Base-by-base conservation (phyloP, 495 filamentous ascomycete genomes). In the Monascus purpureus region DNA sequence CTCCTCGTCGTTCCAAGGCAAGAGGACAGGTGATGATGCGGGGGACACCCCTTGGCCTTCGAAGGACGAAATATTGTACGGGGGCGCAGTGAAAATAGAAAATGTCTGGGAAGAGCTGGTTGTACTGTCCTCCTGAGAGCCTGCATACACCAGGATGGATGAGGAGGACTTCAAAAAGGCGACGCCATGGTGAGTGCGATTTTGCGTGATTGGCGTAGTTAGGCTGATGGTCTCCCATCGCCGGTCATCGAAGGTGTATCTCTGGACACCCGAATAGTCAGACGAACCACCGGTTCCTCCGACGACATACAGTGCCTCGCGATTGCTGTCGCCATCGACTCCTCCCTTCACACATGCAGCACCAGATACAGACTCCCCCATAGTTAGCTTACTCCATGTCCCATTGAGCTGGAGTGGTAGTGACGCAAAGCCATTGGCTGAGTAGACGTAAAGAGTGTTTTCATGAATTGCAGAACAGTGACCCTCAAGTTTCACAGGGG, bases 361-460 rank as follows among this genome's bases (percentile, higher is more conserved):
- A 28, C 82, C 81, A 6, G 65, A 73, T 22, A 93, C 83, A 19
- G 70, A 55, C 33, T 77, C 63, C 17, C 77, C 78, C 46, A 59
- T 64, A 0, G 71, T 50, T 33, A 93, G 45, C 35, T 60, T 40
- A 31, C 63, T 57, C 90, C 90, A 97, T 49, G 63, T 52, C 15
- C 67, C 79, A 33, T 83, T 81, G 33, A 73, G 43, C 39, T 65
- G 45, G 39, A 97, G 60, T 13, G 61, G 55, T 23, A 96, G 57
- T 3, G 79, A 78, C 46, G 82, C 75, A 35, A 97, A 85, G 14
- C 77, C 82, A 30, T 67, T 55, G 13, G 72, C 49, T 23, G 83
- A 81, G 46, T 83, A 95, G 8, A 75, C 75, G 58, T 93, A 97
- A 11, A 97, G 72, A 12, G 78, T 90, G 53, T 81, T 75, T 50